Evolutionary conservation across 164 flowering plant species (phyloP).

Genomic region (Amborella trichopoda): DNA sequence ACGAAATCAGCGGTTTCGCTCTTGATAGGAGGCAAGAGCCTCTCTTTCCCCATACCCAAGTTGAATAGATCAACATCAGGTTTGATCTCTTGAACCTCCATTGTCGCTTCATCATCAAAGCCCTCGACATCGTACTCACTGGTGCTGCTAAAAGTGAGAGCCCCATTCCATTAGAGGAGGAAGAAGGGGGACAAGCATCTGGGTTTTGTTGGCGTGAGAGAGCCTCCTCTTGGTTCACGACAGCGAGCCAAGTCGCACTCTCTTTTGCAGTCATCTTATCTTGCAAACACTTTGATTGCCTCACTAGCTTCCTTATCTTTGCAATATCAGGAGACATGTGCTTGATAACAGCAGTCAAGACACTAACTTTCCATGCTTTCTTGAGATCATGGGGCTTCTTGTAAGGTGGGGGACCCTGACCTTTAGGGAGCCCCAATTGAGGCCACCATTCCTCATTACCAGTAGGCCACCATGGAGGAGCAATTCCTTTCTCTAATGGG

Average conservation of each 20-base stretch:
- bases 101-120: conserved; percentile 19
- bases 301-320: conserved; percentile 55
- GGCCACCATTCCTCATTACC: conserved; percentile 70
- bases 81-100: conserved; percentile 22
- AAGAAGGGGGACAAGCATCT: conserved; percentile 27
- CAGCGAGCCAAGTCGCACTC: conserved; percentile 52
- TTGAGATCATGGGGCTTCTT: conserved; percentile 75
- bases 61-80: conserved; percentile 20
- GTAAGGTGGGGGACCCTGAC: conserved; percentile 58
- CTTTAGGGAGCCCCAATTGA: conserved; percentile 35
- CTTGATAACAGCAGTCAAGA: conserved; percentile 60
- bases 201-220: conserved; percentile 35
- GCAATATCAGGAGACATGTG: conserved; percentile 63
- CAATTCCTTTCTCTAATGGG: conserved; percentile 54
- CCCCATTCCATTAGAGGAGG: conserved; percentile 22
- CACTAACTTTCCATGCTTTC: conserved; percentile 65
- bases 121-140: conserved; percentile 40
- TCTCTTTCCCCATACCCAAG: conserved; percentile 12
- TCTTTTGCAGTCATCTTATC: conserved; percentile 73
- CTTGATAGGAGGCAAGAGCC: conserved; percentile 18
- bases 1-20: conserved; percentile 21
- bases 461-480: conserved; percentile 81
- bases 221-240: conserved; percentile 46
- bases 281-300: conserved; percentile 65
- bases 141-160: conserved; percentile 12